Conservation (phyloP, 2,329 filamentous ascomycete species). For the Aspergillus vadensis region DNA sequence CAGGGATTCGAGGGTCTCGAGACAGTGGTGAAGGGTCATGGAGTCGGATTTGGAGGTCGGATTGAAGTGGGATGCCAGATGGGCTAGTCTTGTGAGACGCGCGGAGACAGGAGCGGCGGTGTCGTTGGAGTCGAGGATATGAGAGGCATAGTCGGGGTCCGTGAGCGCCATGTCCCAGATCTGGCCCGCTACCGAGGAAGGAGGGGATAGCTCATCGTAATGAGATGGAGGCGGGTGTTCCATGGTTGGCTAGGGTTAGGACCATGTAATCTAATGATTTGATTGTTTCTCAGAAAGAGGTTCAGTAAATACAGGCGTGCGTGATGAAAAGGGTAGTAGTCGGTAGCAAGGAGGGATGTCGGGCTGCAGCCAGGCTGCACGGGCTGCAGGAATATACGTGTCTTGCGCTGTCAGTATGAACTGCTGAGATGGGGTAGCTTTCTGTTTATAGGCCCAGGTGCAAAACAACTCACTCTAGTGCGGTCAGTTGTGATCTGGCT, state of each 20-base stretch:
- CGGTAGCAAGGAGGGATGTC: not conserved
- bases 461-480: not conserved
- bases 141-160: slow-evolving; percentile 9
- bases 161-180: slow-evolving; percentile 21
- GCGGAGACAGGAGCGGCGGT: slow-evolving; percentile 18
- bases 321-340: not conserved
- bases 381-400: slow-evolving; percentile 5
- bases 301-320: not conserved
- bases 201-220: slow-evolving; percentile 16
- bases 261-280: not conserved
- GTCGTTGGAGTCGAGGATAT: slow-evolving; percentile 2
- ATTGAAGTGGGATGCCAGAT: slow-evolving; percentile 30
- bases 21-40: slow-evolving; percentile 36
- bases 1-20: slow-evolving; percentile 42
- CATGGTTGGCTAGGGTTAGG: slow-evolving; percentile 6
- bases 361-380: slow-evolving; percentile 5
- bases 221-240: slow-evolving; percentile 9
- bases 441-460: not conserved
- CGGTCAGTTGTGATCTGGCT: not conserved
- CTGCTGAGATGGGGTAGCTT: not conserved
- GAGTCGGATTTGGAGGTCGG: slow-evolving; percentile 30
- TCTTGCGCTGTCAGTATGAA: not conserved
- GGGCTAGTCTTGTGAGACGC: slow-evolving; percentile 37
- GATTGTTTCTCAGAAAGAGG: not conserved
- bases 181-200: slow-evolving; percentile 31